Evolutionary conservation across 306 rosid genomes (phyloP).

Genomic region (Medicago truncatula): DNA sequence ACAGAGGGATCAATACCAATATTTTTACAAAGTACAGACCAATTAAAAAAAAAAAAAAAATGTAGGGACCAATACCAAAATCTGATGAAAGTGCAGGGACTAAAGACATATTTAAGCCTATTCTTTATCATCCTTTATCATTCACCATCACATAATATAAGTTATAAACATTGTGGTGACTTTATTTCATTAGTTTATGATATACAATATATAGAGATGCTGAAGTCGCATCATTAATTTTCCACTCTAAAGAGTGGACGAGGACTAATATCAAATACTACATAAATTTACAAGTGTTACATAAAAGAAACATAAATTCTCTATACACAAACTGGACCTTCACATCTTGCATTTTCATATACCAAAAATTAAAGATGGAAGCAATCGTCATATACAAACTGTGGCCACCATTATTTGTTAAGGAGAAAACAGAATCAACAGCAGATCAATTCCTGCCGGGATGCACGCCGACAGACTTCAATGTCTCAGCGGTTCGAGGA

Average conservation of each 20-base stretch:
- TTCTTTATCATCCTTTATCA: too few relatives aligned
- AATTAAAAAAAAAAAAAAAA: too few relatives aligned
- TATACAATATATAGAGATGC: constrained; percentile 5
- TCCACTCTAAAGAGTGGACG: constrained; percentile 36
- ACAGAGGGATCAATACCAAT: too few relatives aligned
- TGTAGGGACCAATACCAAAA: too few relatives aligned
- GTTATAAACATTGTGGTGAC: constrained; percentile 8
- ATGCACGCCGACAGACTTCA: constrained; percentile 51
- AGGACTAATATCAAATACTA: constrained; percentile 20
- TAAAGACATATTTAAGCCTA: too few relatives aligned
- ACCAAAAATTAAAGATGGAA: constrained; percentile 18
- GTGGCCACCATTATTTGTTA: constrained; percentile 20
- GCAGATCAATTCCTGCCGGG: constrained; percentile 20
- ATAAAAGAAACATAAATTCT: neutral
- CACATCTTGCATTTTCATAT: constrained; percentile 24
- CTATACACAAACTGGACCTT: constrained; percentile 8
- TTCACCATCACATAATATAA: too few relatives aligned
- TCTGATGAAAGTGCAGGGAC: too few relatives aligned
- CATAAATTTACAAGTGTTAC: constrained; percentile 37
- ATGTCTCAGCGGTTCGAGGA: constrained; percentile 41
- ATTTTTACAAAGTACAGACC: too few relatives aligned
- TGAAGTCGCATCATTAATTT: constrained; percentile 10
- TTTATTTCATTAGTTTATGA: constrained; percentile 24
- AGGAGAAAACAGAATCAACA: neutral
- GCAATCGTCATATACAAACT: neutral